Base-by-base conservation (phyloP, 805 yeast genomes). In the Saturnispora halmiae region DNA sequence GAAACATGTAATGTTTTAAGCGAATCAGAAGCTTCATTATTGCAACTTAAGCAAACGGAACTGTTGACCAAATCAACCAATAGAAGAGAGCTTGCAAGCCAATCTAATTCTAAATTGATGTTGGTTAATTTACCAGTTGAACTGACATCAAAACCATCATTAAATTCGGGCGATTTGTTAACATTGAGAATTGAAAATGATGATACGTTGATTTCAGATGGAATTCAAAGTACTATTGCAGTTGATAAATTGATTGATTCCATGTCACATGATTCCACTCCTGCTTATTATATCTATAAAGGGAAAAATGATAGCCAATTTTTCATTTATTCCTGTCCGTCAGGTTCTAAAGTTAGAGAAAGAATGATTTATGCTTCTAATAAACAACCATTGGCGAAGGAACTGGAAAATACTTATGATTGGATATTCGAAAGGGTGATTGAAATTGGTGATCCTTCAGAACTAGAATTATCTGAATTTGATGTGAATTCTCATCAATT, bases 351-450 rank as follows among this genome's bases (percentile, higher is more conserved):
- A 60, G 92, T 92, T 31, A 82, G 80, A 59, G 92, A 87, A 39
- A 73, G 97, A 52, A 90, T 90, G 96, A 59, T 87, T 38, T 86
- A 87, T 54, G 97, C 98, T 1, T 74, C 95, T 3, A 81, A 80
- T 46, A 81, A 78, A 54, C 69, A 67, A 39, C 82, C 80, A 6
- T 69, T 82, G 41, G 59, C 77, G 26, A 67, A 65, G 34, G 67
- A 71, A 43, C 63, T 82, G 54, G 66, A 69, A 45, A 43, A 54
- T 6, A 61, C 61, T 33, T 26, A 22, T 18, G 56, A 55, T 1
- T 50, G 69, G 27, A 54, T 56, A 8, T 57, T 79, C 19, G 66
- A 66, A 27, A 72, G 72, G 38, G 57, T 67, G 10, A 55, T 82
- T 18, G 92, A 82, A 56, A 77, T 79, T 40, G 92, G 92, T 9